These are phyloP conservation scores for Daldinia loculata DNA, from an alignment of 495 filamentous ascomycete species.

Conservation along the genomic window DNA sequence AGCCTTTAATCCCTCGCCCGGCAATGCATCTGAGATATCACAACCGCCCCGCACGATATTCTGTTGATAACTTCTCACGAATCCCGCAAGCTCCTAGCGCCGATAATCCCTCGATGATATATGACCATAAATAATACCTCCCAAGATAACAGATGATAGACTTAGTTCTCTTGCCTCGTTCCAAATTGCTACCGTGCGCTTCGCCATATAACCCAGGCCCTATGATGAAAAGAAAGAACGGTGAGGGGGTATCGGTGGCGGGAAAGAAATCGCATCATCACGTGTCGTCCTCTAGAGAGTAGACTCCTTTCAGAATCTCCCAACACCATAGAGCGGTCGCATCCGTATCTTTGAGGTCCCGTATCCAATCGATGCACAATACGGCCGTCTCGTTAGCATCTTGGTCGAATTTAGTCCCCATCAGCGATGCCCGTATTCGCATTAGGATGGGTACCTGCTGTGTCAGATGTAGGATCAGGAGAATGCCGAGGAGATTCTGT, in stretches of 20 bases:
- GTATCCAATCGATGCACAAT: conserved; percentile 64
- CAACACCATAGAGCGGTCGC: conserved; percentile 61
- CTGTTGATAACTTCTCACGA: conserved; percentile 1
- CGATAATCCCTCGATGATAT: conserved; percentile 20
- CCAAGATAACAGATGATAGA: conserved; percentile 1
- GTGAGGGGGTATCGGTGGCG: not conserved
- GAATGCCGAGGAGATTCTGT: conserved; percentile 64
- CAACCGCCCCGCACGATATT: conserved; percentile 7
- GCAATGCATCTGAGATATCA: conserved; percentile 22
- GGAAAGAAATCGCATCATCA: conserved; percentile 18
- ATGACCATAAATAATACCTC: conserved; percentile 11
- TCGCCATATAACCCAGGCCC: conserved; percentile 16
- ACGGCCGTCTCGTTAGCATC: conserved; percentile 58
- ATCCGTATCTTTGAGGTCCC: conserved; percentile 61
- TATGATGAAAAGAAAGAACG: not conserved
- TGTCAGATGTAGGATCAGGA: conserved; percentile 63
- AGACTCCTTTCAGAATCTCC: conserved; percentile 57
- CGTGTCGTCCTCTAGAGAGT: conserved; percentile 50
- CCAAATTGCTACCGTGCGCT: conserved; percentile 24
- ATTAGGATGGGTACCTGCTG: conserved; percentile 57
- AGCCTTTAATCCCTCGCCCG: conserved; percentile 2
- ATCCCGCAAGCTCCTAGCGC: conserved; percentile 35
- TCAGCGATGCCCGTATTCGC: conserved; percentile 54
- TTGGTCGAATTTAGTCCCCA: conserved; percentile 56
- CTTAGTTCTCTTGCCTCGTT: conserved; percentile 12